Conservation (phyloP, 169 alveolate genomes). For the Plasmodium sp. region DNA sequence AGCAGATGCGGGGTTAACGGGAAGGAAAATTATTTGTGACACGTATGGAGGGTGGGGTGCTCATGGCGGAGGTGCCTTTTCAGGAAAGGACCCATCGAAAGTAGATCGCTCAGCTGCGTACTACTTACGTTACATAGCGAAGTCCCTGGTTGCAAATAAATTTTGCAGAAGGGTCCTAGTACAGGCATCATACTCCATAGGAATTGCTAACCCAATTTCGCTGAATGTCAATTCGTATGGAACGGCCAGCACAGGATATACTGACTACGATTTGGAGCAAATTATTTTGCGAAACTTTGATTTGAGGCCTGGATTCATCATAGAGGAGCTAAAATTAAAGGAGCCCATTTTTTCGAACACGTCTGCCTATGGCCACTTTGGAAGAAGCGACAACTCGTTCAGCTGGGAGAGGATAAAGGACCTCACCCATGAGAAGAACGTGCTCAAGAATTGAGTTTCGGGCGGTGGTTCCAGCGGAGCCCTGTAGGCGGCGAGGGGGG, state of each 20-base stretch:
- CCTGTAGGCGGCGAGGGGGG: too few relatives aligned
- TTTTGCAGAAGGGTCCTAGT: conserved; percentile 96
- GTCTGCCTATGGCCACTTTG: conserved; percentile 99
- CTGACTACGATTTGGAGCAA: conserved; percentile 92
- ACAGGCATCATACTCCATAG: conserved; percentile 98
- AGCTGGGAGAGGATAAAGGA: conserved; percentile 95
- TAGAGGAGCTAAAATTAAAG: conserved; percentile 92
- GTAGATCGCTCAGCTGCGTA: conserved; percentile 99
- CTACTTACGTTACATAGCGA: conserved; percentile 98
- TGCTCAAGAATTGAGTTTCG: conserved; percentile 16
- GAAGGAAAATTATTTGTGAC: conserved; percentile 99
- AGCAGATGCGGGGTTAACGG: conserved; percentile 99
- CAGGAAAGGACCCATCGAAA: conserved; percentile 99
- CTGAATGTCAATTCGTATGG: conserved; percentile 96
- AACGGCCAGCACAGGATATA: conserved; percentile 92
- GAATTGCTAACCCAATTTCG: conserved; percentile 97
- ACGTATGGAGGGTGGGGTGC: conserved; percentile 99
- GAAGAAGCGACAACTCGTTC: conserved; percentile 94
- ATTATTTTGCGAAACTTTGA: conserved; percentile 95
- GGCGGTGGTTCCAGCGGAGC: background rate
- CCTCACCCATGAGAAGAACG: conserved; percentile 83
- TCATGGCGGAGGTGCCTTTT: conserved; percentile 99
- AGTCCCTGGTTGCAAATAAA: conserved; percentile 96
- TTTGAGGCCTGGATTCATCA: conserved; percentile 97
- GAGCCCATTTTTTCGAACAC: conserved; percentile 93